These are phyloP conservation scores for Ophiobolus disseminans DNA, from an alignment of 2,329 filamentous ascomycete genomes.

Conservation along the genomic window DNA sequence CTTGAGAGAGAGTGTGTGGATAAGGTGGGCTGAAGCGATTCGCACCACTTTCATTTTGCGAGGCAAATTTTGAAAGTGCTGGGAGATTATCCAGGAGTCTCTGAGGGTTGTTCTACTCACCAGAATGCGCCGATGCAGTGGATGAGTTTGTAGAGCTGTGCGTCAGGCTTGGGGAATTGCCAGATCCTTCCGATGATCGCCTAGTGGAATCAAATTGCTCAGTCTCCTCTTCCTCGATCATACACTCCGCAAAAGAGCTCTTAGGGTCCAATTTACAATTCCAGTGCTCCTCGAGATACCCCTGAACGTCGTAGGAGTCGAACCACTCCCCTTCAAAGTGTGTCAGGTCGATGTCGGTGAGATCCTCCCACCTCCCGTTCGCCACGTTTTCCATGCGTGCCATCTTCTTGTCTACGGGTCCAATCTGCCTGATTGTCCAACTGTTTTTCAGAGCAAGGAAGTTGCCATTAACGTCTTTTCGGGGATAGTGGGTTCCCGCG, in stretches of 20 bases:
- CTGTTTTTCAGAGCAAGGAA: constrained; percentile 37
- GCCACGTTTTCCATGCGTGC: constrained; percentile 20
- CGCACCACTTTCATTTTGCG: no score
- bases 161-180: constrained; percentile 9
- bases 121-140: background rate
- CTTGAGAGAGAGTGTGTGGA: no score
- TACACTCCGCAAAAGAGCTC: constrained; percentile 65
- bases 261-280: constrained; percentile 68
- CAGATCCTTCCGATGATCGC: background rate
- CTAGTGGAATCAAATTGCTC: background rate
- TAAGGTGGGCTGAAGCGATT: no score
- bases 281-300: constrained; percentile 68
- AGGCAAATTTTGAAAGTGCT: no score
- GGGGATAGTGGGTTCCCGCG: constrained; percentile 69
- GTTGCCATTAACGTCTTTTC: constrained; percentile 48
- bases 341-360: constrained; percentile 57
- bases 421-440: constrained; percentile 44
- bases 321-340: constrained; percentile 79
- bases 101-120: background rate
- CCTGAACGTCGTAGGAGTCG: constrained; percentile 77
- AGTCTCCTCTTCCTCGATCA: constrained; percentile 35
- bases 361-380: constrained; percentile 29
- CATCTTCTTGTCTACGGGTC: constrained; percentile 41
- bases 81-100: no score
- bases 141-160: constrained; percentile 3